A percentile compares a stretch with the other conserved stretches of the same genome.
Evolutionary conservation across 805 yeast genomes (phyloP).

Genomic region (Pichia cephalocereana): DNA sequence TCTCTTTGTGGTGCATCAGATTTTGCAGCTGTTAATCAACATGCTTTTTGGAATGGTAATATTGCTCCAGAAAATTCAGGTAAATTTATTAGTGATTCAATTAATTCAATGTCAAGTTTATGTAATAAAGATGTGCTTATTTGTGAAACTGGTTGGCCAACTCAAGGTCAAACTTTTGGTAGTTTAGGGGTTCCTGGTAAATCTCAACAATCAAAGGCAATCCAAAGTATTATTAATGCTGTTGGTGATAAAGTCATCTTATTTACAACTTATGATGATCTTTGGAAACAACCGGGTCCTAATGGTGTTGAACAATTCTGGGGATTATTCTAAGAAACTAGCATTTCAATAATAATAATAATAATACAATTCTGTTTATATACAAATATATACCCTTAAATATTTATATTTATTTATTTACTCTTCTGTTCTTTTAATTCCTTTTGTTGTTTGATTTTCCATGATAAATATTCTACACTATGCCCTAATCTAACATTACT

Average conservation of each 20-base stretch:
- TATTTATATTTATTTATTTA: not conserved
- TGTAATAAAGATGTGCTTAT: conserved; percentile 46
- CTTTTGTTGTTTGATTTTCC: conserved; percentile 27
- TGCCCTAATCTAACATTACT: conserved; percentile 46
- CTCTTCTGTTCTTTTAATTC: not conserved
- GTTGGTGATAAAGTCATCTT: conserved; percentile 43
- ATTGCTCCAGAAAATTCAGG: conserved; percentile 46
- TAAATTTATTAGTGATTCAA: conserved; percentile 40
- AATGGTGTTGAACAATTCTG: conserved; percentile 54
- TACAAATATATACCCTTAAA: too few relatives aligned
- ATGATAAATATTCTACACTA: conserved; percentile 64
- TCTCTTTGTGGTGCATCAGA: conserved; percentile 48
- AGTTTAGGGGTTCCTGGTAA: conserved; percentile 40
- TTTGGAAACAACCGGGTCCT: conserved; percentile 50
- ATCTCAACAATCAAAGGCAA: conserved; percentile 42
- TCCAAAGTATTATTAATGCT: conserved; percentile 37
- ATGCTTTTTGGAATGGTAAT: conserved; percentile 56
- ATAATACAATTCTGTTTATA: too few relatives aligned
- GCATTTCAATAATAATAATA: too few relatives aligned
- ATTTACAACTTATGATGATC: conserved; percentile 55
- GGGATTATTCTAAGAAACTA: conserved; percentile 33
- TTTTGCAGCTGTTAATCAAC: conserved; percentile 58
- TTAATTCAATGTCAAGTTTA: conserved; percentile 31
- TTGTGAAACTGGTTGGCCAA: conserved; percentile 68
- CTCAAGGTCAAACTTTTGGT: conserved; percentile 46